These are phyloP conservation scores for Trichoderma guizhouense DNA, from an alignment of 2,329 filamentous ascomycete species.

Conservation along the genomic window DNA sequence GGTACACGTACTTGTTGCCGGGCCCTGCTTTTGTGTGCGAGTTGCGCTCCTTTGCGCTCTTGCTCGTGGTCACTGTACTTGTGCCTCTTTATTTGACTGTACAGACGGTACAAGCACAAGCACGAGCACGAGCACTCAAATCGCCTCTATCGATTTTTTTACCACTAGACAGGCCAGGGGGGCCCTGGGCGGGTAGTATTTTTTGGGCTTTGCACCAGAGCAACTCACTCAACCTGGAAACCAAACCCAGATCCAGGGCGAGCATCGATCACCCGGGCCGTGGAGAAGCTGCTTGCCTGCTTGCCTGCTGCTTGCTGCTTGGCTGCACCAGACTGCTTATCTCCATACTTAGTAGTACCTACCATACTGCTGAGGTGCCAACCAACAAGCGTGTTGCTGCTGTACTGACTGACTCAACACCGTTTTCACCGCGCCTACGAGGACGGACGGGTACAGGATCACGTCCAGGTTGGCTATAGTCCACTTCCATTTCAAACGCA, in stretches of 20 bases:
- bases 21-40: not conserved
- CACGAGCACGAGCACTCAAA: not conserved
- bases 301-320: not conserved
- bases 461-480: not conserved
- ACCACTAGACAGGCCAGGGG: not conserved
- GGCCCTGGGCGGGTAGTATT: not conserved
- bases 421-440: not conserved
- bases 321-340: not conserved
- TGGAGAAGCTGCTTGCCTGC: not conserved
- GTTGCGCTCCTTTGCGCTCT: not conserved
- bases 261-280: not conserved
- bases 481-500: not conserved
- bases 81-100: not conserved
- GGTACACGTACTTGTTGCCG: not conserved
- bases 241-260: conserved; percentile 10
- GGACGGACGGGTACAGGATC: not conserved
- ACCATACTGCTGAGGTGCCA: not conserved
- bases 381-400: not conserved
- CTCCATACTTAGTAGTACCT: not conserved
- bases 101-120: not conserved
- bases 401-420: not conserved
- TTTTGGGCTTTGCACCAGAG: not conserved
- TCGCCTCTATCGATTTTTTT: not conserved
- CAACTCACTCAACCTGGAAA: not conserved
- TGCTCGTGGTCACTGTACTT: not conserved